These are phyloP conservation scores for Lenzites betulinus DNA, from an alignment of 768 basidiomycete species.

Conservation along the genomic window DNA sequence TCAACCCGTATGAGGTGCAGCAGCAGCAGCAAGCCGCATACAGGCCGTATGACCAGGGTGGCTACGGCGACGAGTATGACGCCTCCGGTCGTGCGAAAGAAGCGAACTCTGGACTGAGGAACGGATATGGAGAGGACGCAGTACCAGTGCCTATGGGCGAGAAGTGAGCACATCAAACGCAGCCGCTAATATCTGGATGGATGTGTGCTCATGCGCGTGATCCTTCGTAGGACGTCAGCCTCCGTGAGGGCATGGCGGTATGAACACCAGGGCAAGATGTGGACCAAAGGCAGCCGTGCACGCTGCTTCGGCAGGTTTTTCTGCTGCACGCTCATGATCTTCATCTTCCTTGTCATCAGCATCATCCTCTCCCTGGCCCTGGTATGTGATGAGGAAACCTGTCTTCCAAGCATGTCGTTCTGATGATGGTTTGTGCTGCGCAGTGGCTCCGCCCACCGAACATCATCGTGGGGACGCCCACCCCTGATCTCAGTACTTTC, in stretches of 20 bases:
- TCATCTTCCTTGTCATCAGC: slow-evolving; percentile 63
- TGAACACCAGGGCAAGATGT: slow-evolving; percentile 62
- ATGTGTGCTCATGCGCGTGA: neutral
- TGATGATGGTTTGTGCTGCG: neutral
- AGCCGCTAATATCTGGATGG: neutral
- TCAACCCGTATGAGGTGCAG: slow-evolving; percentile 50
- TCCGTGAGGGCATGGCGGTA: slow-evolving; percentile 41
- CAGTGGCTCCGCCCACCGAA: slow-evolving; percentile 82
- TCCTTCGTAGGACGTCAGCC: slow-evolving; percentile 21
- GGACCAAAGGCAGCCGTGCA: slow-evolving; percentile 67
- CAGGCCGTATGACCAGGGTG: slow-evolving; percentile 49
- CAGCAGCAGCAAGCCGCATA: slow-evolving; percentile 48
- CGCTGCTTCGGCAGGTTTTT: slow-evolving; percentile 69
- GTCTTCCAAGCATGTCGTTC: neutral
- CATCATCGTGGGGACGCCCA: slow-evolving; percentile 52
- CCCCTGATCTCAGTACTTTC: slow-evolving; percentile 39
- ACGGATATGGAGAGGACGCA: slow-evolving; percentile 20
- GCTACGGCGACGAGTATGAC: slow-evolving; percentile 35
- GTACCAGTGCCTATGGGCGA: slow-evolving; percentile 22
- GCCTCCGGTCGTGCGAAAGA: slow-evolving; percentile 23
- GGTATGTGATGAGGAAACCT: slow-evolving; percentile 43
- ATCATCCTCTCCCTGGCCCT: slow-evolving; percentile 67
- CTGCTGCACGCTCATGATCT: slow-evolving; percentile 72
- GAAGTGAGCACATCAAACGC: slow-evolving; percentile 19
- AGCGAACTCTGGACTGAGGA: slow-evolving; percentile 13